Conservation (phyloP, 2,329 filamentous ascomycete genomes). For the Pseudofabraea citricarpa region DNA sequence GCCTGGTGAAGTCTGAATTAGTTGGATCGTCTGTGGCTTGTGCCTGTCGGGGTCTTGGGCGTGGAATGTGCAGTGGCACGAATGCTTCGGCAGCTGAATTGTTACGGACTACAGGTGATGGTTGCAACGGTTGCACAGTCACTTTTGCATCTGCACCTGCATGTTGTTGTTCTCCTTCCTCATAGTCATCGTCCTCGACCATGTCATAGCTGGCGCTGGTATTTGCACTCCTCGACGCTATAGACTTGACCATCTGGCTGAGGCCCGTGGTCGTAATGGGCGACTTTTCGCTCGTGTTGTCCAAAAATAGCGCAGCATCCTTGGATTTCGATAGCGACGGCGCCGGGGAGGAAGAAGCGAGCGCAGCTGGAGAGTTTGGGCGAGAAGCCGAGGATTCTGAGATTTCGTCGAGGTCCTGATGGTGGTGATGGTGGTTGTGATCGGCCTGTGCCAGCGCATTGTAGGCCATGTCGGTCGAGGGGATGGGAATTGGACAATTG, state of each 20-base stretch:
- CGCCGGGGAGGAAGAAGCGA: constrained; percentile 10
- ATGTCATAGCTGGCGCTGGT: constrained; percentile 13
- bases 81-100: constrained; percentile 1
- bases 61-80: constrained; percentile 12
- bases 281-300: constrained; percentile 12
- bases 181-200: constrained; percentile 16
- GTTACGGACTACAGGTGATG: too few species aligned
- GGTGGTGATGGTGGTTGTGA: not conserved
- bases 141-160: not conserved
- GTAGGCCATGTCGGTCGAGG: too few species aligned
- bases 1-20: constrained; percentile 6
- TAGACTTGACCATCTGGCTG: constrained; percentile 9
- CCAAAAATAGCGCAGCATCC: constrained; percentile 19
- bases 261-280: constrained; percentile 3
- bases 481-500: too few species aligned
- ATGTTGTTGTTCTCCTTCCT: constrained; percentile 8
- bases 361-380: constrained; percentile 38
- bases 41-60: constrained; percentile 11
- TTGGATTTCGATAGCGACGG: constrained; percentile 5
- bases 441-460: not conserved
- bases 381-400: constrained; percentile 56
- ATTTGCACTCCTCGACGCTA: constrained; percentile 8
- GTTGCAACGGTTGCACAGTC: constrained; percentile 3
- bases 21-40: constrained; percentile 14
- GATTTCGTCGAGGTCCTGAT: not conserved